Evolutionary conservation across 2,329 filamentous ascomycete species (phyloP).

Genomic region (Diaporthe velutina): DNA sequence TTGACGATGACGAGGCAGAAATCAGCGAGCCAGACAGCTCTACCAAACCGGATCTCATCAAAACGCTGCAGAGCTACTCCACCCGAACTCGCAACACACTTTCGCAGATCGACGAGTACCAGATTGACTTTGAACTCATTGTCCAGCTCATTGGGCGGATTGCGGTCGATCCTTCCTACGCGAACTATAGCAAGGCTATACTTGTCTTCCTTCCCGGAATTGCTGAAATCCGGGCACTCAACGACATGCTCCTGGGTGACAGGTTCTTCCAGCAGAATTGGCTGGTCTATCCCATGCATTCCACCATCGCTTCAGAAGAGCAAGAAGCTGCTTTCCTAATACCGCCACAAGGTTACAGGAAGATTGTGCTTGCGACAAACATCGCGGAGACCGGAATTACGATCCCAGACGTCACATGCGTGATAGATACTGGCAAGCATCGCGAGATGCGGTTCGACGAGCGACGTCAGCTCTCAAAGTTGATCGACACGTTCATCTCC

Average conservation of each 20-base stretch:
- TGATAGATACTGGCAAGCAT: constrained; percentile 96
- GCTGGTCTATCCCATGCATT: constrained; percentile 92
- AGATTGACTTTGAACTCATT: constrained; percentile 90
- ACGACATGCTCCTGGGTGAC: constrained; percentile 86
- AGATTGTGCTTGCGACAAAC: constrained; percentile 97
- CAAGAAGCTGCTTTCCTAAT: constrained; percentile 93
- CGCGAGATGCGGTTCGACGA: constrained; percentile 98
- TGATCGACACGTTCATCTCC: constrained; percentile 96
- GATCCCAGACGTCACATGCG: constrained; percentile 96
- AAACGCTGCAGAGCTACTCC: constrained; percentile 80
- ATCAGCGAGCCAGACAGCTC: constrained; percentile 66
- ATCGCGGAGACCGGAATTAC: constrained; percentile 99
- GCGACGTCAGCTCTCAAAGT: constrained; percentile 86
- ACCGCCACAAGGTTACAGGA: constrained; percentile 84
- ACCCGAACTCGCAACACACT: constrained; percentile 81
- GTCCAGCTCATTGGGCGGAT: constrained; percentile 83
- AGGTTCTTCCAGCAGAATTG: constrained; percentile 81
- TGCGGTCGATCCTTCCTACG: constrained; percentile 75
- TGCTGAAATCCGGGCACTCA: constrained; percentile 89
- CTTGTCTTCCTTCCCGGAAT: constrained; percentile 96
- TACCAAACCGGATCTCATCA: constrained; percentile 68
- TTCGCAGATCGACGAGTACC: constrained; percentile 87
- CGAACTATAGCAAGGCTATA: constrained; percentile 86
- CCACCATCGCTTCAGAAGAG: constrained; percentile 94
- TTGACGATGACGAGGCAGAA: constrained; percentile 70